Percentiles rank a stretch among this genome's conserved stretches.
These are phyloP conservation scores for Aspergillus cavernicola DNA, from an alignment of 495 filamentous ascomycete genomes.

Conservation along the genomic window DNA sequence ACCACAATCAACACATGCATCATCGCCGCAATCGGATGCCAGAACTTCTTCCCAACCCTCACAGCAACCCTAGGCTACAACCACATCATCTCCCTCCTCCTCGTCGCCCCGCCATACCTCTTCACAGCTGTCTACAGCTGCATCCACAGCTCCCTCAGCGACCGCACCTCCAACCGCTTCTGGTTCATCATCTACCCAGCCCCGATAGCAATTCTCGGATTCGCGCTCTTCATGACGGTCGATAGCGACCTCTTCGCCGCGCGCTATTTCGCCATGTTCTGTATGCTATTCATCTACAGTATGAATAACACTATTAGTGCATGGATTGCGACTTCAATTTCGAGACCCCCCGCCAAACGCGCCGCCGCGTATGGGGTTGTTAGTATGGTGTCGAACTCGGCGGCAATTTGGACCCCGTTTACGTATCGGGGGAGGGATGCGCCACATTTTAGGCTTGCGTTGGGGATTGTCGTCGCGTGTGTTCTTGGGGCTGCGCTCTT, in stretches of 20 bases:
- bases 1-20: conserved; percentile 37
- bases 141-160: conserved; percentile 31
- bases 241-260: conserved; percentile 27
- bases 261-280: conserved; percentile 42
- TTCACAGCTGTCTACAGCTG: conserved; percentile 39
- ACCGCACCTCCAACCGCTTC: conserved; percentile 34
- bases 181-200: conserved; percentile 39
- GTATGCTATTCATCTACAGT: conserved; percentile 42
- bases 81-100: conserved; percentile 32
- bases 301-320: conserved; percentile 37
- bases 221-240: conserved; percentile 35
- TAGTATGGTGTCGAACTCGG: conserved; percentile 35
- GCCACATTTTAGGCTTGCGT: conserved; percentile 28
- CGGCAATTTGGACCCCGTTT: conserved; percentile 40
- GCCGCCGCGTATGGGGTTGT: conserved; percentile 42
- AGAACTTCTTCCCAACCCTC: conserved; percentile 45
- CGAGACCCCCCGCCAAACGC: conserved; percentile 42
- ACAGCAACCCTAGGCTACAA: conserved; percentile 36
- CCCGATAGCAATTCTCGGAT: conserved; percentile 34
- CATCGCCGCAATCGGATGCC: conserved; percentile 35
- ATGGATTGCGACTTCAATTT: conserved; percentile 43
- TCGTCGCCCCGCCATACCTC: conserved; percentile 43
- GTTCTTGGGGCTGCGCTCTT: conserved; percentile 20
- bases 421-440: conserved; percentile 31
- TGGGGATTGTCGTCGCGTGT: conserved; percentile 34